Conservation (phyloP, 768 basidiomycete genomes). For the Pulveroboletus sp. region DNA sequence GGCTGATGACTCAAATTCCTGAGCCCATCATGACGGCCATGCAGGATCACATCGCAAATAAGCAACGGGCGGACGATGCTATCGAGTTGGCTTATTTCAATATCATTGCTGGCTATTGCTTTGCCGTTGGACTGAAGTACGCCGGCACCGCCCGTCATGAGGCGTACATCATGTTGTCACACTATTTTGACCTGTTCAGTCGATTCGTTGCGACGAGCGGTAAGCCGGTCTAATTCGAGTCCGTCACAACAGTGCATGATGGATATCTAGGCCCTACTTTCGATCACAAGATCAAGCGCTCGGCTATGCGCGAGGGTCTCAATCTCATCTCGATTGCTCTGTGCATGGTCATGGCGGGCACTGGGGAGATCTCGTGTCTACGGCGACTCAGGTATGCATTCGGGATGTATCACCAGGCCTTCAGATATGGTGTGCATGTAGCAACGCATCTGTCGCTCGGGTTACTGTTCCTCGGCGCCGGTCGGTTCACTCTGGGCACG, state of each 20-base stretch:
- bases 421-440: slow-evolving; percentile 87
- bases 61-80: slow-evolving; percentile 55
- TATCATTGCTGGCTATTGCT: slow-evolving; percentile 88
- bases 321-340: slow-evolving; percentile 84
- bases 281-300: slow-evolving; percentile 85
- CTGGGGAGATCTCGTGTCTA: slow-evolving; percentile 88
- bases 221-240: slow-evolving; percentile 33
- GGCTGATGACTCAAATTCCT: slow-evolving; percentile 74
- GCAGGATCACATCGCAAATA: slow-evolving; percentile 48
- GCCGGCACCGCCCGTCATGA: slow-evolving; percentile 92
- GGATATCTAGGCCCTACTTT: slow-evolving; percentile 61
- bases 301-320: slow-evolving; percentile 82
- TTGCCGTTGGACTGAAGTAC: slow-evolving; percentile 87
- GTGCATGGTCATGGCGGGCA: slow-evolving; percentile 96
- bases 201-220: slow-evolving; percentile 66
- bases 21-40: slow-evolving; percentile 57
- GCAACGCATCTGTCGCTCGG: slow-evolving; percentile 90
- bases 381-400: slow-evolving; percentile 86
- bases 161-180: slow-evolving; percentile 80
- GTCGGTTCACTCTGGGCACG: slow-evolving; percentile 87
- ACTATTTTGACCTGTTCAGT: slow-evolving; percentile 78
- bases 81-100: slow-evolving; percentile 90
- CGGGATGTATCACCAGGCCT: slow-evolving; percentile 73
- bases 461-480: slow-evolving; percentile 89
- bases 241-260: slow-evolving; percentile 4